These are phyloP conservation scores for Colletotrichum sp. DNA, from an alignment of 2,329 filamentous ascomycete species.

Conservation along the genomic window DNA sequence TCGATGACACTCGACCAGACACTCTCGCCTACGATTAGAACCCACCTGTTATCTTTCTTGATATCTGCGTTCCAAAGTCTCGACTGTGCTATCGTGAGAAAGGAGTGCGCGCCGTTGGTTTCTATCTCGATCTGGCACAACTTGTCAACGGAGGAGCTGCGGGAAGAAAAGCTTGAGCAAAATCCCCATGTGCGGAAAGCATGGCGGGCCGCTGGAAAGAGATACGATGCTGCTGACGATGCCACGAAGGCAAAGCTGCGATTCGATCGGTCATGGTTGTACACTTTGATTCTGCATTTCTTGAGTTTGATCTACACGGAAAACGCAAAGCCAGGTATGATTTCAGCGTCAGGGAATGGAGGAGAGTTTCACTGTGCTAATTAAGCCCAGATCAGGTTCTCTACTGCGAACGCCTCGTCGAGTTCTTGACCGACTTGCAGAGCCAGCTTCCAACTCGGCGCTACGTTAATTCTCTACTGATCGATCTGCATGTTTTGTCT, in stretches of 20 bases:
- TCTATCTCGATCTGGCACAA: constrained; percentile 97
- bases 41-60: constrained; percentile 86
- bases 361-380: constrained; percentile 28
- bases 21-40: constrained; percentile 70
- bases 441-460: constrained; percentile 93
- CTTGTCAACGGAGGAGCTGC: constrained; percentile 75
- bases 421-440: constrained; percentile 87
- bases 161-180: constrained; percentile 76
- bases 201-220: constrained; percentile 86
- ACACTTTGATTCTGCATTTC: constrained; percentile 84
- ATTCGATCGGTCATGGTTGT: constrained; percentile 95
- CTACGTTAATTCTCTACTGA: constrained; percentile 88
- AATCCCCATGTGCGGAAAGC: constrained; percentile 81
- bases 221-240: constrained; percentile 87
- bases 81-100: constrained; percentile 86
- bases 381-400: constrained; percentile 63
- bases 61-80: constrained; percentile 93
- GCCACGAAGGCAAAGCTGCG: constrained; percentile 77
- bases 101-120: constrained; percentile 94
- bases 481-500: constrained; percentile 83
- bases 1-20: constrained; percentile 82
- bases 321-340: constrained; percentile 50
- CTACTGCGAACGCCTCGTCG: constrained; percentile 93
- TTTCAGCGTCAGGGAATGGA: neutral
- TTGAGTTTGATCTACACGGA: constrained; percentile 72